Evolutionary conservation across 2,329 filamentous ascomycete genomes (phyloP).

Genomic region (Coleophoma crateriformis): DNA sequence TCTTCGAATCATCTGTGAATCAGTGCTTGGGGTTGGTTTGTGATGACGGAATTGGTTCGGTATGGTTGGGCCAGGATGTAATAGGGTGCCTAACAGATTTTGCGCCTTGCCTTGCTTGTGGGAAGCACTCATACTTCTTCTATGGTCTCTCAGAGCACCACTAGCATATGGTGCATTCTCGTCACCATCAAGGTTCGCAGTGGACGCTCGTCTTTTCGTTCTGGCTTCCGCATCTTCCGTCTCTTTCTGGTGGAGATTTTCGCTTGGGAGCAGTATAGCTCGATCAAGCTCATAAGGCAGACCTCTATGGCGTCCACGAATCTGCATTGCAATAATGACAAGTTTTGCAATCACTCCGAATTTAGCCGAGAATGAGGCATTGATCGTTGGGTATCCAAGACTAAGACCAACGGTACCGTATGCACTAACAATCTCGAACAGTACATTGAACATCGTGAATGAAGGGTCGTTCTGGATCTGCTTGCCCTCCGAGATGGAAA

Average conservation of each 20-base stretch:
- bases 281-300: slow-evolving; percentile 65
- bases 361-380: slow-evolving; percentile 77
- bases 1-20: background rate
- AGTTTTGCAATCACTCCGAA: slow-evolving; percentile 64
- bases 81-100: slow-evolving; percentile 20
- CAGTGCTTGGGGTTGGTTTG: background rate
- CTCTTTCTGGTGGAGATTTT: slow-evolving; percentile 57
- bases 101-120: slow-evolving; percentile 3
- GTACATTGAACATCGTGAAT: slow-evolving; percentile 62
- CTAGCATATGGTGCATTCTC: background rate
- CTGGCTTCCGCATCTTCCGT: slow-evolving; percentile 31
- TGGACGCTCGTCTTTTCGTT: slow-evolving; percentile 3
- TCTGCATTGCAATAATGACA: slow-evolving; percentile 63
- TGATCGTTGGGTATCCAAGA: slow-evolving; percentile 70
- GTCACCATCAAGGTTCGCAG: background rate
- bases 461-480: slow-evolving; percentile 57
- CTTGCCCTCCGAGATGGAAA: slow-evolving; percentile 78
- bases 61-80: slow-evolving; percentile 26
- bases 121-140: slow-evolving; percentile 5
- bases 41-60: slow-evolving; percentile 11
- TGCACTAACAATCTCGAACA: slow-evolving; percentile 85
- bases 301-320: slow-evolving; percentile 64
- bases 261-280: slow-evolving; percentile 62
- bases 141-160: slow-evolving; percentile 5
- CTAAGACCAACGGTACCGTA: slow-evolving; percentile 93